phyloP scores from a whole-genome alignment of 495 filamentous ascomycete genomes.

The Tetracladium setigerum region DNA sequence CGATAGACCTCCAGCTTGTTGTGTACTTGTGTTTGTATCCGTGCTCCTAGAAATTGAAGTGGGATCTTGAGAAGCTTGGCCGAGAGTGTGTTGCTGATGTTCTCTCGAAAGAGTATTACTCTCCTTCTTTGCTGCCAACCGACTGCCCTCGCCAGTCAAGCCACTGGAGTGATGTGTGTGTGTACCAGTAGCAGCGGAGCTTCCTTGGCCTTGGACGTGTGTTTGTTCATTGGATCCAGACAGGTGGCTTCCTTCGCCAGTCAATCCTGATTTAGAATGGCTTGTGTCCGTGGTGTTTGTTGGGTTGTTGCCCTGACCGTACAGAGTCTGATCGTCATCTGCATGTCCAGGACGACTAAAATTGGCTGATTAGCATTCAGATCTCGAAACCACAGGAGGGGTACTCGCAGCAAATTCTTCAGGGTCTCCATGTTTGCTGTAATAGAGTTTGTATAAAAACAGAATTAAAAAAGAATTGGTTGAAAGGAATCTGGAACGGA shows the following conservation, averaged over 20 bases:
- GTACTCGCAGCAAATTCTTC: slow-evolving; percentile 15
- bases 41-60: not conserved
- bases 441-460: not conserved
- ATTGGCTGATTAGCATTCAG: not conserved
- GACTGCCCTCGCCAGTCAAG: not conserved
- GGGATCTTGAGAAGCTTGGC: not conserved
- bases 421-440: slow-evolving; percentile 15
- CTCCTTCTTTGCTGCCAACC: not conserved
- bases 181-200: not conserved
- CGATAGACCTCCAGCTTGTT: not conserved
- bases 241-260: slow-evolving; percentile 2
- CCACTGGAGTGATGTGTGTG: no score
- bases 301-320: not conserved
- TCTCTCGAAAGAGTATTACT: no score
- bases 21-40: not conserved
- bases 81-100: no score
- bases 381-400: no score
- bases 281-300: not conserved
- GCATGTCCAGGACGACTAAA: slow-evolving; percentile 1
- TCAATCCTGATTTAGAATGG: not conserved
- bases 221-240: not conserved
- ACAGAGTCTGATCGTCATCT: slow-evolving; percentile 5
- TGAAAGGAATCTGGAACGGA: not conserved
- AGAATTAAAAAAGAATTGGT: not conserved
- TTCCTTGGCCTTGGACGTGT: not conserved